Conservation (phyloP, 192 early-diverging fungal genomes). For the Umbelopsis ramanniana region DNA sequence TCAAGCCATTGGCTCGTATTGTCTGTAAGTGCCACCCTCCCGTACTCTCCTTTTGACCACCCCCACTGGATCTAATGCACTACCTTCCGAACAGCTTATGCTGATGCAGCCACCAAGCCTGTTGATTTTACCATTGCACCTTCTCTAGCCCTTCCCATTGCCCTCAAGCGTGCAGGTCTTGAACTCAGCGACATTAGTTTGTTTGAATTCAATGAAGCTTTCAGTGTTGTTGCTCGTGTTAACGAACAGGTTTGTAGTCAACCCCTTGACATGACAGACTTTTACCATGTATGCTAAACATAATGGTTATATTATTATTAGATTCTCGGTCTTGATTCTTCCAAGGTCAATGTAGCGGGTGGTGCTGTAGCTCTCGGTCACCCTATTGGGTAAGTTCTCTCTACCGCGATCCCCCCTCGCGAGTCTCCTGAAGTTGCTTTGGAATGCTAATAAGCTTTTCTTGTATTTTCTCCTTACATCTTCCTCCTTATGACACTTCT, state of each 20-base stretch:
- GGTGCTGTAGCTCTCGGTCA: slow-evolving; percentile 84
- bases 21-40: slow-evolving; percentile 46
- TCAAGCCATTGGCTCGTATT: slow-evolving; percentile 89
- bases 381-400: slow-evolving; percentile 65
- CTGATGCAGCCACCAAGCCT: slow-evolving; percentile 88
- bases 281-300: not conserved
- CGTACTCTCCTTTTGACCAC: not conserved
- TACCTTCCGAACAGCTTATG: slow-evolving; percentile 55
- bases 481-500: not conserved
- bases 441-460: not conserved
- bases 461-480: not conserved
- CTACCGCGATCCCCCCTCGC: no score
- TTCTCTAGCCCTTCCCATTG: slow-evolving; percentile 88
- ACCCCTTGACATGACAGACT: not conserved
- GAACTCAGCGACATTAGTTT: slow-evolving; percentile 84
- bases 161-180: slow-evolving; percentile 85
- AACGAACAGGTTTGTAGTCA: slow-evolving; percentile 73
- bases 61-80: not conserved
- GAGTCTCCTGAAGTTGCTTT: not conserved
- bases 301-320: not conserved
- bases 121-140: slow-evolving; percentile 97
- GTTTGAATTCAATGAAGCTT: slow-evolving; percentile 98
- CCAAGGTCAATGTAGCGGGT: slow-evolving; percentile 78
- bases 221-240: slow-evolving; percentile 87
- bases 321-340: slow-evolving; percentile 73